Percentiles rank a stretch among this genome's conserved stretches.
These are phyloP conservation scores for Cercospora sojina DNA, from an alignment of 2,329 filamentous ascomycete species.

Conservation along the genomic window DNA sequence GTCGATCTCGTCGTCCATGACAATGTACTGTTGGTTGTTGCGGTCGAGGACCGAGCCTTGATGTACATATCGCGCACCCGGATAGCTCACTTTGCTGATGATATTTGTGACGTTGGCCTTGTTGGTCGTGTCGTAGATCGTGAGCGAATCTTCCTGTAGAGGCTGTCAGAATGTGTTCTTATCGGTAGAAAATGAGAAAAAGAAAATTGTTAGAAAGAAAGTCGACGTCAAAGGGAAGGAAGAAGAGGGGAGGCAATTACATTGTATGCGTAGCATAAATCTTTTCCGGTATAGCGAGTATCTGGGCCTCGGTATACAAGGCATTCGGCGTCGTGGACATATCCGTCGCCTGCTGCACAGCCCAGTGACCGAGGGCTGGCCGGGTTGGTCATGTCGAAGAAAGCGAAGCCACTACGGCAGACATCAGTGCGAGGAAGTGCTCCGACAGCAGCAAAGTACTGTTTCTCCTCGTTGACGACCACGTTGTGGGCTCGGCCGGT, in stretches of 20 bases:
- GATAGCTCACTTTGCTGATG: slow-evolving; percentile 51
- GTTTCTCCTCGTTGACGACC: slow-evolving; percentile 50
- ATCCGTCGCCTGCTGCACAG: slow-evolving; percentile 42
- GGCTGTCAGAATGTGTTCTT: not conserved
- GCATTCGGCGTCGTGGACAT: slow-evolving; percentile 57
- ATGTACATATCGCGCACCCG: slow-evolving; percentile 52
- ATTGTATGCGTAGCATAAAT: slow-evolving; percentile 56
- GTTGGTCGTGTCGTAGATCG: slow-evolving; percentile 45
- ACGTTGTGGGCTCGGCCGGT: slow-evolving; percentile 47
- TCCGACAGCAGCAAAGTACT: slow-evolving; percentile 15
- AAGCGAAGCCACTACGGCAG: slow-evolving; percentile 1
- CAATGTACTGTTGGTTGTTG: slow-evolving; percentile 43
- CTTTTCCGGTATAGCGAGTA: slow-evolving; percentile 44
- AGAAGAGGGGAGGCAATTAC: not conserved
- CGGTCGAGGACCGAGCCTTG: slow-evolving; percentile 53
- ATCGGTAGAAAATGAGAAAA: not conserved
- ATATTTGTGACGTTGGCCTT: slow-evolving; percentile 40
- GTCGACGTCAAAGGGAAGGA: not conserved
- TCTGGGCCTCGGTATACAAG: slow-evolving; percentile 52
- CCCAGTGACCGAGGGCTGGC: not conserved
- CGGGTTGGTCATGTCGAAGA: slow-evolving; percentile 8
- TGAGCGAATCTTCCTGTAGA: slow-evolving; percentile 44
- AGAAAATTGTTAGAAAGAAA: no score
- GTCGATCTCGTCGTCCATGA: slow-evolving; percentile 56
- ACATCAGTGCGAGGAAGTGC: slow-evolving; percentile 9